Conservation (phyloP, 352 stramenopile genomes). For the Pythium apleroticum region DNA sequence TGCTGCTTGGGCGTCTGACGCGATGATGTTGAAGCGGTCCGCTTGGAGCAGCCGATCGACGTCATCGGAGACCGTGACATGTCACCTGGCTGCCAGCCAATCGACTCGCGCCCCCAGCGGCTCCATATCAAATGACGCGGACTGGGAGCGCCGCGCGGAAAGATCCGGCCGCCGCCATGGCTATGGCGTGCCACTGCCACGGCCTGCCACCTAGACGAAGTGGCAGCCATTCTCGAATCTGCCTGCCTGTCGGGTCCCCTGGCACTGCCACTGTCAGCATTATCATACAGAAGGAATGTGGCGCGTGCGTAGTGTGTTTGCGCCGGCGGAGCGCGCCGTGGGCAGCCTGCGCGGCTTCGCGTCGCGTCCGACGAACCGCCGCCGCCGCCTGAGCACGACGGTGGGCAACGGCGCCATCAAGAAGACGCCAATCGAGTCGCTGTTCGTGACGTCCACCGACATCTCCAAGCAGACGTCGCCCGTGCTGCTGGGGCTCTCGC, state of each 20-base stretch:
- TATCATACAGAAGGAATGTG: slow-evolving; percentile 7
- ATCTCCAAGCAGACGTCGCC: slow-evolving; percentile 61
- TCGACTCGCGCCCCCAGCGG: slow-evolving; percentile 6
- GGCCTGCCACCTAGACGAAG: not conserved
- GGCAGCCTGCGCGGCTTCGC: slow-evolving; percentile 14
- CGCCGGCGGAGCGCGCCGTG: slow-evolving; percentile 7
- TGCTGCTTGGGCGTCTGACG: not conserved
- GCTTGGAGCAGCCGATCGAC: slow-evolving; percentile 18
- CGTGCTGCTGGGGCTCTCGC: slow-evolving; percentile 62
- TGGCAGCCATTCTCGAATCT: slow-evolving; percentile 6
- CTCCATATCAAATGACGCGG: slow-evolving; percentile 1
- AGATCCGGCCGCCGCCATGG: not conserved
- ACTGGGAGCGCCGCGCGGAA: not conserved
- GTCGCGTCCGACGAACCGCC: slow-evolving; percentile 6
- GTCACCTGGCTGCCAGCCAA: slow-evolving; percentile 20
- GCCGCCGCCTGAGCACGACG: slow-evolving; percentile 19
- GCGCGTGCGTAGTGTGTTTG: slow-evolving; percentile 14
- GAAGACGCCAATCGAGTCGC: slow-evolving; percentile 48
- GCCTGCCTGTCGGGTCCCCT: not conserved
- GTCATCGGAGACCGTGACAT: slow-evolving; percentile 20
- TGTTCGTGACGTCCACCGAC: slow-evolving; percentile 75
- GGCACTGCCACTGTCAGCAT: not conserved
- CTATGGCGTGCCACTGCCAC: not conserved
- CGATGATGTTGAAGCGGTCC: slow-evolving; percentile 24
- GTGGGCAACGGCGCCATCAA: slow-evolving; percentile 12